Evolutionary conservation across 1,284 basidiomycete species (phyloP), one percentile per base, ranked within the genome.

Genomic region (Fomitopsis schrenkii): DNA sequence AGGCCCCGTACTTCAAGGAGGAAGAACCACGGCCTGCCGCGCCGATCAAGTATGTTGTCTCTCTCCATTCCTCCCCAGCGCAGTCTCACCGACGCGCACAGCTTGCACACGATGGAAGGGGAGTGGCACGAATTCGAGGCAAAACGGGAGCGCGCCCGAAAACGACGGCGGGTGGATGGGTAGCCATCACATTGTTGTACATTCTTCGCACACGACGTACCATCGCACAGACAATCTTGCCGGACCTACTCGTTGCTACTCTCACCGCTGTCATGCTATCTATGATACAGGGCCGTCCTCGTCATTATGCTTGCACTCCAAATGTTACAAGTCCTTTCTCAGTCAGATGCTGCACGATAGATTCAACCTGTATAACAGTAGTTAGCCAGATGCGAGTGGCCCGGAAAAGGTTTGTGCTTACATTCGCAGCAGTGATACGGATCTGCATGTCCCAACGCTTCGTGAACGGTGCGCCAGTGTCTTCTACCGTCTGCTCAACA

Each of bases 51-150:
- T 95, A 73, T 62, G 92, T 83, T 42, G 3, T 61, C 19, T 19
- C 38, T 60, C 60, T 26, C 42, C 55, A 45, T 59, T 55, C 66
- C 74, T 57, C 72, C 15, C 35, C 10, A 8, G 9, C 14, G n/a
- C 1, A 41, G 6, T 28, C 40, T 58, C 4, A 58, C 35, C 53
- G 45, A 55, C 48, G 62, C 14, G 53, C 59, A 56, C 68, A 94
- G 93, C 48, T 76, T 93, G 63, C 81, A 85, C 12, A 84, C 81
- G n/a, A 76, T 93, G 40, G 86, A 93, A 74, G 95, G 95, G 45
- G 95, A 97, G 73, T 97, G 95, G 94, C 95, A 97, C 73, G 95
- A 97, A 73, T 81, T 93, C 63, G 95, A 97, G 72, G 90, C 91
- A 36, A 95, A 95, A 75, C 80, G 88, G 59, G 92, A 93, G 76